A percentile compares a stretch with the other conserved stretches of the same genome.
Conservation (phyloP, 257 asterid species). For the Ilex aquifolium region DNA sequence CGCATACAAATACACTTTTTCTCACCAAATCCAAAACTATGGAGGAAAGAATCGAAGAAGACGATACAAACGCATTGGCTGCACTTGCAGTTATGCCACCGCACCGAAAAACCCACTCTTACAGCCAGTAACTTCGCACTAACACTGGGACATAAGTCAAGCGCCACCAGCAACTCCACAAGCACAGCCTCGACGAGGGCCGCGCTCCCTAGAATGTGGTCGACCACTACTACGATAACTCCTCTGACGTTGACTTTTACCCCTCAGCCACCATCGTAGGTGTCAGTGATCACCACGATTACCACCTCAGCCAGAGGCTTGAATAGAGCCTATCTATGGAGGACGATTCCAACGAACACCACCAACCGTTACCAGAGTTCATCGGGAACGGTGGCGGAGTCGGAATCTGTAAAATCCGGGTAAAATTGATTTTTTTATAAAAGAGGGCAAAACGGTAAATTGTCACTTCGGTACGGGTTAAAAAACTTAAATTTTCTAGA, state of each 20-base stretch:
- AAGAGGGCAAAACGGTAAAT: too few species aligned
- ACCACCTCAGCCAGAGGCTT: too few species aligned
- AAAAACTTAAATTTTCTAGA: too few species aligned
- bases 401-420: too few species aligned
- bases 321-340: not conserved
- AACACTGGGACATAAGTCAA: too few species aligned
- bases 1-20: too few species aligned
- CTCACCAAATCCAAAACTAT: constrained; percentile 1
- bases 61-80: constrained; percentile 25
- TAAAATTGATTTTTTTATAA: too few species aligned
- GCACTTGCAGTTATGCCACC: constrained; percentile 55
- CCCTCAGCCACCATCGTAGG: constrained; percentile 45
- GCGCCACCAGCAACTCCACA: constrained; percentile 54
- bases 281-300: not conserved
- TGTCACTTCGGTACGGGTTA: too few species aligned
- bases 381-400: too few species aligned
- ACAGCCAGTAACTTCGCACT: constrained; percentile 58
- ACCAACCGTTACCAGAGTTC: too few species aligned
- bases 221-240: constrained; percentile 10
- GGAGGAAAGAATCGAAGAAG: constrained; percentile 28
- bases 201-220: constrained; percentile 21
- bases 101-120: constrained; percentile 36
- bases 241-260: constrained; percentile 31
- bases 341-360: not conserved
- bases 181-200: constrained; percentile 66